A percentile compares a stretch with the other conserved stretches of the same genome.
These are phyloP conservation scores for Pterula multifida DNA, from an alignment of 1,284 basidiomycete species.

Conservation along the genomic window DNA sequence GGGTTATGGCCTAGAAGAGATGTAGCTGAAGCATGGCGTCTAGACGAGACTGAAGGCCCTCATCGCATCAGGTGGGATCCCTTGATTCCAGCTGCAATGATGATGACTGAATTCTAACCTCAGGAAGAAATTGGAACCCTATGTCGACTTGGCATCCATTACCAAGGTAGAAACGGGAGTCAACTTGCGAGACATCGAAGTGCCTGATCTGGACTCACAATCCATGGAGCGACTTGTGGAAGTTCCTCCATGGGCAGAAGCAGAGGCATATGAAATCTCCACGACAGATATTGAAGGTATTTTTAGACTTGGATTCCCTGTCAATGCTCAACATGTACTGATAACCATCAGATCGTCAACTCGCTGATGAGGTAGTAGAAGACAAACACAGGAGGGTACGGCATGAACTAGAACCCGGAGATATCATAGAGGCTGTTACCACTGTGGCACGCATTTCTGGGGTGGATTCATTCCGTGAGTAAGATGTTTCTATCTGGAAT, in stretches of 20 bases:
- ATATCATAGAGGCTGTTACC: slow-evolving; percentile 83
- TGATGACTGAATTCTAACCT: background rate
- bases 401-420: slow-evolving; percentile 81
- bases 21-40: slow-evolving; percentile 48
- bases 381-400: slow-evolving; percentile 71
- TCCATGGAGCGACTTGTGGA: slow-evolving; percentile 46
- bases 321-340: background rate
- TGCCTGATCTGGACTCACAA: slow-evolving; percentile 45
- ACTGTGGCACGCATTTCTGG: slow-evolving; percentile 81
- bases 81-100: background rate
- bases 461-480: slow-evolving; percentile 76
- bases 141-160: slow-evolving; percentile 34
- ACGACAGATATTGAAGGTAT: slow-evolving; percentile 52
- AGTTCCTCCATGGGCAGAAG: slow-evolving; percentile 57
- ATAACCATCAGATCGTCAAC: slow-evolving; percentile 29
- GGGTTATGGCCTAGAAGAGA: slow-evolving; percentile 62
- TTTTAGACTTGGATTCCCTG: slow-evolving; percentile 7
- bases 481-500: slow-evolving; percentile 1
- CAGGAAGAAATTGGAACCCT: slow-evolving; percentile 66
- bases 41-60: slow-evolving; percentile 86
- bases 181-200: slow-evolving; percentile 42
- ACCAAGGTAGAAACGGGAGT: slow-evolving; percentile 37
- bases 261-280: slow-evolving; percentile 61
- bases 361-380: slow-evolving; percentile 62
- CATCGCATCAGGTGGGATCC: slow-evolving; percentile 61